phyloP scores from a whole-genome alignment of 2,329 filamentous ascomycete species.

The Nothophaeocryptopus gaeumannii region DNA sequence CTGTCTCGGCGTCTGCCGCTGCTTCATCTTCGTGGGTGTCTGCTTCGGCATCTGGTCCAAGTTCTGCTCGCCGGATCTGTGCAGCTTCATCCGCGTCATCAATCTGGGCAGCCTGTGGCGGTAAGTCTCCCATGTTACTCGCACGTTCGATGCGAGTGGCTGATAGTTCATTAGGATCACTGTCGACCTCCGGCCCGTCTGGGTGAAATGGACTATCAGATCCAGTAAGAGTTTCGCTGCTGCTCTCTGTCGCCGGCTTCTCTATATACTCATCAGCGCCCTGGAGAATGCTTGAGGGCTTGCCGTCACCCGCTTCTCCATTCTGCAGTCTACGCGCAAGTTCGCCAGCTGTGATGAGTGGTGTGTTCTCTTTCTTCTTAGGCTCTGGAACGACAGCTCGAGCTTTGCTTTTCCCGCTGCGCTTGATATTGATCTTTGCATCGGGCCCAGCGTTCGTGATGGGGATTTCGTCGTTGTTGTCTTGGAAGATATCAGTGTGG shows the following conservation, averaged over 20 bases:
- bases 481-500: constrained; percentile 11
- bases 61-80: constrained; percentile 5
- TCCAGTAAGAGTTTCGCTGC: background rate
- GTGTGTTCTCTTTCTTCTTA: constrained; percentile 11
- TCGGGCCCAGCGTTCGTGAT: constrained; percentile 37
- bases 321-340: background rate
- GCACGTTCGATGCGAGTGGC: background rate
- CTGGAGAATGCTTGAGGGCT: too few relatives aligned
- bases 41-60: constrained; percentile 1
- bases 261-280: too few relatives aligned
- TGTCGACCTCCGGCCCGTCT: constrained; percentile 12
- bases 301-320: too few relatives aligned
- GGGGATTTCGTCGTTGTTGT: constrained; percentile 29
- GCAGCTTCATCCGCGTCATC: constrained; percentile 1
- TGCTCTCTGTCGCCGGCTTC: background rate
- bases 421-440: constrained; percentile 35
- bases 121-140: background rate
- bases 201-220: constrained; percentile 19
- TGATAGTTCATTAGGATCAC: too few relatives aligned
- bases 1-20: background rate
- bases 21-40: constrained; percentile 2
- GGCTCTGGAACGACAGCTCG: constrained; percentile 29
- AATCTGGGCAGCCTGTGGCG: background rate
- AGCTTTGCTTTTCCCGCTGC: constrained; percentile 26
- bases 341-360: constrained; percentile 7